phyloP scores from a whole-genome alignment of 192 early-diverging fungal genomes.

The Pecoramyces ruminantium region DNA sequence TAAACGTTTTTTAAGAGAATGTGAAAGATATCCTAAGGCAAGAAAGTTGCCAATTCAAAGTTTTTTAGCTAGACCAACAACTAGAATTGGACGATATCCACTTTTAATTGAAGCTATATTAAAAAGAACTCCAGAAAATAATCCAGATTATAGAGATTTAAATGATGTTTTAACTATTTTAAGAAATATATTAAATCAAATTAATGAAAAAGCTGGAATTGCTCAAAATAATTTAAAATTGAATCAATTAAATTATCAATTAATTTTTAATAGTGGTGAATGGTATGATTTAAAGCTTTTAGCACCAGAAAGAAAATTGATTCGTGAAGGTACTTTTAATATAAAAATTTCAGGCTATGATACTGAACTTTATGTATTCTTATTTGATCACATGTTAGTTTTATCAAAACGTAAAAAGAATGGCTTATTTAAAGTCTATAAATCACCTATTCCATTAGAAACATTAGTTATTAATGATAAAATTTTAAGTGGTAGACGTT shows the following conservation, averaged over 20 bases:
- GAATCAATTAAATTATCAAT: constrained; percentile 7
- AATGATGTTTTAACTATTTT: constrained; percentile 57
- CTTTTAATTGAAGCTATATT: constrained; percentile 64
- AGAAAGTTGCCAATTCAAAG: constrained; percentile 69
- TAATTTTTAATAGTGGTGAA: constrained; percentile 12
- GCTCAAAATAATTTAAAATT: constrained; percentile 76
- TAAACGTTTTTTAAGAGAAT: too few species aligned
- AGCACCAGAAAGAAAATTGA: constrained; percentile 46
- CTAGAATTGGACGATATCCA: constrained; percentile 72
- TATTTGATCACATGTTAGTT: constrained; percentile 78
- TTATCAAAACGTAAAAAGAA: constrained; percentile 48
- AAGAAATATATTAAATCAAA: constrained; percentile 49
- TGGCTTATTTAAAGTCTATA: constrained; percentile 23
- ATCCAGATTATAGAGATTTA: constrained; percentile 58
- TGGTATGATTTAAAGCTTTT: constrained; percentile 53
- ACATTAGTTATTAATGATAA: constrained; percentile 36
- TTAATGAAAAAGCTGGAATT: constrained; percentile 77
- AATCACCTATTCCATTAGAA: constrained; percentile 62
- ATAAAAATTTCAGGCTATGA: constrained; percentile 33
- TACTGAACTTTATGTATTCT: constrained; percentile 52
- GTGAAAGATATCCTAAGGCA: constrained; percentile 55
- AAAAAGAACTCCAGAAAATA: constrained; percentile 62
- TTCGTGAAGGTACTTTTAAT: constrained; percentile 68
- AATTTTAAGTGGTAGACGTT: background rate
- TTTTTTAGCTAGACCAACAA: constrained; percentile 73